A percentile compares a stretch with the other conserved stretches of the same genome.
phyloP scores from a whole-genome alignment of 192 early-diverging fungal species.

The Chytriomyces hyalinus region DNA sequence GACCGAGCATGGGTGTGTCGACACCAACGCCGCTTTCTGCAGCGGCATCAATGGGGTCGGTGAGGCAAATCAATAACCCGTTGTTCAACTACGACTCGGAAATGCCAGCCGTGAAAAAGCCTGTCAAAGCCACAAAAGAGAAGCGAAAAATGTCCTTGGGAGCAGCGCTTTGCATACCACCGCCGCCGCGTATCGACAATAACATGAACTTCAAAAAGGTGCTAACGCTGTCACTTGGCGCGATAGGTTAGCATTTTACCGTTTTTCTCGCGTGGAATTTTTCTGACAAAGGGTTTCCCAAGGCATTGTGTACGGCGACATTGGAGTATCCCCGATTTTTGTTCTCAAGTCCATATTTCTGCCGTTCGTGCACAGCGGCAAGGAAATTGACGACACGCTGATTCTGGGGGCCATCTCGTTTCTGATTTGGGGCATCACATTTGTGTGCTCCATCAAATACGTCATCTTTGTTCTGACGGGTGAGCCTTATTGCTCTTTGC shows the following conservation, averaged over 20 bases:
- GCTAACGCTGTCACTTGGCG: conserved; percentile 40
- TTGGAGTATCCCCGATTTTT: conserved; percentile 61
- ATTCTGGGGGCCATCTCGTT: conserved; percentile 55
- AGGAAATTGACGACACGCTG: conserved; percentile 14
- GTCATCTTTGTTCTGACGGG: conserved; percentile 49
- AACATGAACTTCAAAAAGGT: conserved; percentile 46
- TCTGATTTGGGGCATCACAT: conserved; percentile 56
- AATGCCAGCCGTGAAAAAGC: conserved; percentile 8
- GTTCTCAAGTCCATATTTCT: conserved; percentile 55
- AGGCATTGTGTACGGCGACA: conserved; percentile 59
- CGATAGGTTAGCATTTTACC: conserved; percentile 33
- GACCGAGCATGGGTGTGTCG: not conserved
- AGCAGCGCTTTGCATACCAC: conserved; percentile 52
- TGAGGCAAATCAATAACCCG: conserved; percentile 4
- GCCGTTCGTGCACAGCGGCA: not conserved
- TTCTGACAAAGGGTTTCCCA: conserved; percentile 4
- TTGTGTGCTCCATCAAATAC: conserved; percentile 54
- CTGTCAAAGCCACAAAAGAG: conserved; percentile 17
- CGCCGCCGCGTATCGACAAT: conserved; percentile 46
- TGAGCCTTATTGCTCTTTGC: not conserved
- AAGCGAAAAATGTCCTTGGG: conserved; percentile 52
- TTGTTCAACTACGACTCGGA: conserved; percentile 26
- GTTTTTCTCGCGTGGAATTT: not conserved
- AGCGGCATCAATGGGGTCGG: not conserved
- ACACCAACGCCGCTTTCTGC: not conserved